Base-by-base conservation (phyloP, 345 rosid species). In the Eucalyptus decipiens region DNA sequence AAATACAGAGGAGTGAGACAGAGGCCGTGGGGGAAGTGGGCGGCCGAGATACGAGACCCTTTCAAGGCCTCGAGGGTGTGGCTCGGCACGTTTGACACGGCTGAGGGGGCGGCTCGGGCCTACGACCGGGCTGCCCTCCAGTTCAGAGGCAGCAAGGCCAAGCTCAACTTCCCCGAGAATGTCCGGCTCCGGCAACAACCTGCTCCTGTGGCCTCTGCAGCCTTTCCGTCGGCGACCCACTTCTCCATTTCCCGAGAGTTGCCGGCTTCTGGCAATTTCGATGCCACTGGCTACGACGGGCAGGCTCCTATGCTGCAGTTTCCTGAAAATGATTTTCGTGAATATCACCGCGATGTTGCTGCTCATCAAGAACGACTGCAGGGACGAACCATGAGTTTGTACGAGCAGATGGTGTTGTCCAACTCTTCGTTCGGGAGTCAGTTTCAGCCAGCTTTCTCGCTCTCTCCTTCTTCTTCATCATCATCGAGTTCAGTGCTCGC, bases 1-100 rank as follows among this genome's bases (percentile, higher is more conserved):
- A 95, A 92, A 91, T 97, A 96, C 89, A 92, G 99, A 62, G 99
- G 99, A 90, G 98, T 97, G 86, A 94, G 99, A 89, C 98, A 95
- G 89, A 92, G 99, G 90, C 98, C 99, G 4, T 97, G 99, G 99
- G 98, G 98, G 0, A 97, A 97, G 86, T 97, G 99, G 99, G 99
- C 99, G 6, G 99, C 99, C 8, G 99, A 97, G 91, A 97, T 97
- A 65, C 90, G 99, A 87, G 99, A 97, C 88, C 99, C 99, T 1
- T 90, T 97, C 89, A 97, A 94, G 89, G 99, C 99, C 1, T 95
- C 97, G 80, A 92, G 99, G 88, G 99, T 97, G 72, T 97, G 99
- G 99, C 89, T 97, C 5, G 99, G 99, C 50, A 97, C 99, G 37
- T 97, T 97, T 47, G 97, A 96, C 52, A 96, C 97, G 0, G 98